These are phyloP conservation scores for Sclerotinia spermophila DNA, from an alignment of 2,329 filamentous ascomycete genomes.

Conservation along the genomic window DNA sequence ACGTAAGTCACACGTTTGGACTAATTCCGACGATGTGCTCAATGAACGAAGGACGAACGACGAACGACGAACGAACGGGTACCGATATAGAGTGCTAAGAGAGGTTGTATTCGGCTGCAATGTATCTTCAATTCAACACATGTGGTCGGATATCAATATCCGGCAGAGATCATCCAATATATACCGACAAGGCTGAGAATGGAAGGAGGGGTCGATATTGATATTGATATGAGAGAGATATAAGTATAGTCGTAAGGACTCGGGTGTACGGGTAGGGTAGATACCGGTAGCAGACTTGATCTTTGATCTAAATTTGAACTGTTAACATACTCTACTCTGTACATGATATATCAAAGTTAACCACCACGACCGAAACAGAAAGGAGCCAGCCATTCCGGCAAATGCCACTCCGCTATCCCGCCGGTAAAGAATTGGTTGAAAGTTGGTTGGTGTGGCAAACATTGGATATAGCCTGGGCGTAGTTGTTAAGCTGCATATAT, in stretches of 20 bases:
- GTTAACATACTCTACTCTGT: too few relatives aligned
- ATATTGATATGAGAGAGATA: neutral
- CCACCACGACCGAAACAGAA: neutral
- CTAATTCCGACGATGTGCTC: neutral
- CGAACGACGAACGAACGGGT: neutral
- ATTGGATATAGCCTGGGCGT: neutral
- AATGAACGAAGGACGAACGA: neutral
- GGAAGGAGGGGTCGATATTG: neutral
- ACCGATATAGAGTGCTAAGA: neutral
- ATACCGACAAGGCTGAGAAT: slow-evolving; percentile 5
- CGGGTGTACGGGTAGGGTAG: too few relatives aligned
- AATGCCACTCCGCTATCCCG: neutral
- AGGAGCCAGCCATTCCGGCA: neutral
- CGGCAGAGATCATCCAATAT: neutral
- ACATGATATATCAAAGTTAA: neutral
- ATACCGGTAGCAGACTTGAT: neutral
- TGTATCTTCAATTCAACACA: neutral
- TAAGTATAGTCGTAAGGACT: too few relatives aligned
- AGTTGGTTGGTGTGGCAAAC: neutral
- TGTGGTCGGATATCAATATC: neutral
- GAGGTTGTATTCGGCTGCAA: neutral
- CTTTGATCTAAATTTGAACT: neutral
- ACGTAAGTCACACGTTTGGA: neutral
- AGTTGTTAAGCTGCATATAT: neutral
- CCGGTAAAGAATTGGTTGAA: neutral